Evolutionary conservation across 306 rosid species (phyloP).

Genomic region (Herpetospermum pedunculosum): DNA sequence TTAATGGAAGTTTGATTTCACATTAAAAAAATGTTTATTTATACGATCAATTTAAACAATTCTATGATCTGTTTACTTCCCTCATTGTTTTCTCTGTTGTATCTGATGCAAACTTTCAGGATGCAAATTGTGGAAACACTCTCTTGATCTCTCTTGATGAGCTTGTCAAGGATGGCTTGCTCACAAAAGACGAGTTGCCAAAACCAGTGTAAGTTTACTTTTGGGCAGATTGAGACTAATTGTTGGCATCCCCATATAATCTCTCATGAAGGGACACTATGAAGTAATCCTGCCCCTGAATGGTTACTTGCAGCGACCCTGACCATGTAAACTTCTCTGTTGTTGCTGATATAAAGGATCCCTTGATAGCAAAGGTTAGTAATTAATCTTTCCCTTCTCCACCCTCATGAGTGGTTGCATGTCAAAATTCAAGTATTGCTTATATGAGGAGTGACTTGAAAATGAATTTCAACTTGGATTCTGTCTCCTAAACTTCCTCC

Average conservation of each 20-base stretch:
- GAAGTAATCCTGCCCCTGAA: not conserved
- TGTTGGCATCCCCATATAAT: not conserved
- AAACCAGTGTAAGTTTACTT: constrained; percentile 49
- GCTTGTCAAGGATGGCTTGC: constrained; percentile 84
- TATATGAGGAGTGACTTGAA: not conserved
- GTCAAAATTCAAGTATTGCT: not conserved
- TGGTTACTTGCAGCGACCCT: constrained; percentile 42
- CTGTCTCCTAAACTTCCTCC: not conserved
- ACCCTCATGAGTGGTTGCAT: not conserved
- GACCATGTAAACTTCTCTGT: constrained; percentile 54
- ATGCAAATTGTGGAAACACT: constrained; percentile 93
- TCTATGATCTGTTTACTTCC: not conserved
- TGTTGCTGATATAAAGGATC: constrained; percentile 77
- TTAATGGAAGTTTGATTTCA: not conserved
- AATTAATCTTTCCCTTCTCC: not conserved
- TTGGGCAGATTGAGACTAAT: constrained; percentile 1
- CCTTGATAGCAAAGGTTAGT: constrained; percentile 51
- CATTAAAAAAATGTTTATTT: not conserved
- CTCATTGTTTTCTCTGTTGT: constrained; percentile 3
- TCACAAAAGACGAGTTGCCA: constrained; percentile 73
- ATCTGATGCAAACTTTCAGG: constrained; percentile 32
- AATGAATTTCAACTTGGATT: not conserved
- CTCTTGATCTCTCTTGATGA: constrained; percentile 81
- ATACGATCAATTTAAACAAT: not conserved
- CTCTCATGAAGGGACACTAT: constrained; percentile 6